Evolutionary conservation across 1,139 yeast genomes (phyloP).

Genomic region (Pneumocystis carinii): DNA sequence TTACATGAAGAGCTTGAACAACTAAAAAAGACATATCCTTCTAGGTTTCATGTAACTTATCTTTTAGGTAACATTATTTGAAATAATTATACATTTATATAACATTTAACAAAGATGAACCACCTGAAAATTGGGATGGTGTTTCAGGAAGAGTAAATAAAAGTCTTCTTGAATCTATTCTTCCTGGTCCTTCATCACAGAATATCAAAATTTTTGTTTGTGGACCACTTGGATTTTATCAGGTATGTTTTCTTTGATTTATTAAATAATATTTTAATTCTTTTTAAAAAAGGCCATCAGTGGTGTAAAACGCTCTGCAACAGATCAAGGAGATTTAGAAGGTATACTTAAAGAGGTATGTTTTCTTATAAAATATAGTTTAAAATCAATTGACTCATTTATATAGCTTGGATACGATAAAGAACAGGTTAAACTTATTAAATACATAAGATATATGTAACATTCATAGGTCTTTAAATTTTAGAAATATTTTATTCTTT

Average conservation of each 20-base stretch:
- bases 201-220: constrained; percentile 67
- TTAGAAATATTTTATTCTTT: neutral
- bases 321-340: constrained; percentile 86
- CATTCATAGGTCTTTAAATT: neutral
- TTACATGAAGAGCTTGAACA: constrained; percentile 60
- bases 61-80: constrained; percentile 29
- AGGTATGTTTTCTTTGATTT: neutral
- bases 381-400: constrained; percentile 35
- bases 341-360: constrained; percentile 85
- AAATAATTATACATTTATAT: constrained; percentile 32
- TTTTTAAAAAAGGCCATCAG: constrained; percentile 59
- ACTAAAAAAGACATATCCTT: constrained; percentile 49
- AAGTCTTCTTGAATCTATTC: constrained; percentile 41
- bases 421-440: neutral
- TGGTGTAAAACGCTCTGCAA: constrained; percentile 70
- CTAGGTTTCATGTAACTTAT: constrained; percentile 39
- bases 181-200: constrained; percentile 43
- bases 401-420: neutral
- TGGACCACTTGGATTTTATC: constrained; percentile 60
- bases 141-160: constrained; percentile 56
- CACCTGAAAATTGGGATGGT: constrained; percentile 38
- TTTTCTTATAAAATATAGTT: constrained; percentile 72
- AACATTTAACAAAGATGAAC: constrained; percentile 37
- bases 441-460: neutral
- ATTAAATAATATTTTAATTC: constrained; percentile 11